Percentiles rank a stretch among this genome's conserved stretches.
Conservation (phyloP, 495 filamentous ascomycete genomes). For the Penicillium cosmopolitanum region DNA sequence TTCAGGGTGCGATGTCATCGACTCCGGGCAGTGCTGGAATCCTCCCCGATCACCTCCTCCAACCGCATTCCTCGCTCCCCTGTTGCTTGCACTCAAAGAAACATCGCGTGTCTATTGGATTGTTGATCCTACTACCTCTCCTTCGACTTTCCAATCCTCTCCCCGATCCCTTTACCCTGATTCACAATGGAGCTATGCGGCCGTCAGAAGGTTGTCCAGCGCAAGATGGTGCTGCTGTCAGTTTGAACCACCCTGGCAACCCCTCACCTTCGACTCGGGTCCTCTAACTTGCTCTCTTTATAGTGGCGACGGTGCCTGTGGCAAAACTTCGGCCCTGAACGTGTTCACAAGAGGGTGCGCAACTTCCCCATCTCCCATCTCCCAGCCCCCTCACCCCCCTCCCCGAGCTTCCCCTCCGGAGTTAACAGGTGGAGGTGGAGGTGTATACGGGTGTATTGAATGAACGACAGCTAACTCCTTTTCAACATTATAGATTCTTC, state of each 20-base stretch:
- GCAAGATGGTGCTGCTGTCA: conserved; percentile 96
- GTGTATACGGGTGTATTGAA: background rate
- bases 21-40: conserved; percentile 39
- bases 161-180: conserved; percentile 4
- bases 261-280: background rate
- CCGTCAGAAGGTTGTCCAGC: conserved; percentile 80
- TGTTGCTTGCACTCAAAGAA: conserved; percentile 8
- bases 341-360: conserved; percentile 96
- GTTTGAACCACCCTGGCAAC: conserved; percentile 36
- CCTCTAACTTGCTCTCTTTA: conserved; percentile 22
- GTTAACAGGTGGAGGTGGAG: background rate
- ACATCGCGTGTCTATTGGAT: too few species aligned
- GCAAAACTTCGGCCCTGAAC: conserved; percentile 96
- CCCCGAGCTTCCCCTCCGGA: conserved; percentile 10
- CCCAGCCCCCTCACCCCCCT: conserved; percentile 14
- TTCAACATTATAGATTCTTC: conserved; percentile 69
- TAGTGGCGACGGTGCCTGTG: conserved; percentile 95
- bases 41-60: conserved; percentile 25
- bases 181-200: conserved; percentile 56
- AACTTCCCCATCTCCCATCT: conserved; percentile 15
- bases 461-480: conserved; percentile 24
- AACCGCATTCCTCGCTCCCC: conserved; percentile 4
- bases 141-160: conserved; percentile 17
- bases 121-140: background rate
- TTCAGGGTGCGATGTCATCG: conserved; percentile 47